These are phyloP conservation scores for Aspergillus novofumigatus DNA, from an alignment of 2,329 filamentous ascomycete species.

Conservation along the genomic window DNA sequence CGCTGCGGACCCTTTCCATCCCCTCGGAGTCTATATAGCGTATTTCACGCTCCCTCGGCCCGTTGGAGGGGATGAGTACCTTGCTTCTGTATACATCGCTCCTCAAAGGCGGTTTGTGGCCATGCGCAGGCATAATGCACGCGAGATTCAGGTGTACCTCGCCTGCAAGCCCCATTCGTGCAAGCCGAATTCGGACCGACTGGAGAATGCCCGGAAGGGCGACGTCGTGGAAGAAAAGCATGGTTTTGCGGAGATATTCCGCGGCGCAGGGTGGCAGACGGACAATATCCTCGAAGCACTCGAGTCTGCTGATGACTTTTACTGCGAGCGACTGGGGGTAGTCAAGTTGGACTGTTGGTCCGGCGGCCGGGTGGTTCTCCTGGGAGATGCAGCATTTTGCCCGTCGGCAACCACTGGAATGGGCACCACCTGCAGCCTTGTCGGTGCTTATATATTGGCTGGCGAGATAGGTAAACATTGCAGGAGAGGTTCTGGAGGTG, in stretches of 20 bases:
- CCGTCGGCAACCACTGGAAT: slow-evolving; percentile 29
- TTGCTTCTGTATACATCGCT: slow-evolving; percentile 37
- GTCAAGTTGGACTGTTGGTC: slow-evolving; percentile 46
- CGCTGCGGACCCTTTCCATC: slow-evolving; percentile 15
- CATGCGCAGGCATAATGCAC: slow-evolving; percentile 38
- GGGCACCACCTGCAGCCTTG: slow-evolving; percentile 31
- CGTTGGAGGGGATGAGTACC: slow-evolving; percentile 28
- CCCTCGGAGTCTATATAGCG: slow-evolving; percentile 25
- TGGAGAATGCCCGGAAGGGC: slow-evolving; percentile 26
- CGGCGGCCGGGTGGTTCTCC: slow-evolving; percentile 40
- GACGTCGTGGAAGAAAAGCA: slow-evolving; percentile 40
- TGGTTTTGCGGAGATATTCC: slow-evolving; percentile 37
- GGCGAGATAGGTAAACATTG: slow-evolving; percentile 40
- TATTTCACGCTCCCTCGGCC: slow-evolving; percentile 37
- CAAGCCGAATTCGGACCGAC: slow-evolving; percentile 16
- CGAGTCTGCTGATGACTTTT: slow-evolving; percentile 42
- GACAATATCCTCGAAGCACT: slow-evolving; percentile 43
- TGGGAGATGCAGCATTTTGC: slow-evolving; percentile 40
- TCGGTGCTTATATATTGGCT: slow-evolving; percentile 52
- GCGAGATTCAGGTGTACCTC: slow-evolving; percentile 40
- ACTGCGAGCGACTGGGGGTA: slow-evolving; percentile 42
- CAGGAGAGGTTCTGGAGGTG: slow-evolving; percentile 13
- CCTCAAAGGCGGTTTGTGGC: slow-evolving; percentile 37
- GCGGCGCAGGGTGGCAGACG: slow-evolving; percentile 45
- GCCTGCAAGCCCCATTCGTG: slow-evolving; percentile 23